Base-by-base conservation (phyloP, 805 yeast genomes). In the Wickerhamiella vanderwaltii region DNA sequence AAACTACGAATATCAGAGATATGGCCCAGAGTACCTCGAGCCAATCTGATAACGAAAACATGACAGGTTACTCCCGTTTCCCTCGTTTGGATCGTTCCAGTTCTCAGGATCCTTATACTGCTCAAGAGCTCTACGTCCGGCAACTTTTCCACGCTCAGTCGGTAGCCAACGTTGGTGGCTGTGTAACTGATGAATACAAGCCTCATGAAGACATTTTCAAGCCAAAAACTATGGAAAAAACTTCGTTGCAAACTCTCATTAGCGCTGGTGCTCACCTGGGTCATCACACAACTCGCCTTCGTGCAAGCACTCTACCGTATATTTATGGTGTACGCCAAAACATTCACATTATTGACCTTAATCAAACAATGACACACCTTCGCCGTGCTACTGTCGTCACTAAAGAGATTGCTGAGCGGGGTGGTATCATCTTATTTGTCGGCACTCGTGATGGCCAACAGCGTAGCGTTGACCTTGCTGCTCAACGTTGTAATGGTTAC, bases 201-300 rank as follows among this genome's bases (percentile, higher is more conserved):
- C 94, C 95, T 13, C 76, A 77, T 54, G 67, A 71, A 46, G 81
- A 81, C 46, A 65, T 78, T 23, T 65, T 67, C 34, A 62, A 66
- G 18, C 94, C 95, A 13, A 64, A 71, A 26, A 52, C 66, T 11
- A 65, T 75, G 17, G 61, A 69, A 17, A 73, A 81, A 43, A 57
- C 83, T 9, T 69, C 88, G 2, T 66, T 86, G 28, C 66, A 84
- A 23, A 75, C 75, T 44, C 68, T 91, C 41, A 59, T 88, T 60
- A 88, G 95, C 3, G 84, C 96, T 0, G 96, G 95, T 40, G 88
- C 88, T 35, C 98, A 91, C 60, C 66, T 91, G 51, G 98, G 98
- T 22, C 96, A 88, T 52, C 72, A 94, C n/a, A 79, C 75, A 26
- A 67, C 79, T 3, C 66, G 79, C 47, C 46, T 61, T 26, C 75